A percentile compares a stretch with the other conserved stretches of the same genome.
Conservation (phyloP, 2,329 filamentous ascomycete species). For the Aspergillus sp. region DNA sequence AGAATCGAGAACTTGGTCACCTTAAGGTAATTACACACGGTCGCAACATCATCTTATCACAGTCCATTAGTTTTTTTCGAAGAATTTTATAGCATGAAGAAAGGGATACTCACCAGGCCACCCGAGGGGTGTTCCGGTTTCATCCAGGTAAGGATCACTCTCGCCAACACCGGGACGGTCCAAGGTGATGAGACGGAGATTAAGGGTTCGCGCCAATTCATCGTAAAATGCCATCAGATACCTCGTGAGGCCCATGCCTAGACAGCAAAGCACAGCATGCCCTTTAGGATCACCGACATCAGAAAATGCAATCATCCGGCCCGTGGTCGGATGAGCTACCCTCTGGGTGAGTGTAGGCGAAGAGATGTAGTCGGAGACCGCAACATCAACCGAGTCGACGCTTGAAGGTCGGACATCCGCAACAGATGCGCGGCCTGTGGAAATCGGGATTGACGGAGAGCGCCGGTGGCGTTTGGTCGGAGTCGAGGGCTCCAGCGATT, state of each 20-base stretch:
- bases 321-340: conserved; percentile 75
- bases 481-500: conserved; percentile 22
- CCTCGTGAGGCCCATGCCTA: conserved; percentile 93
- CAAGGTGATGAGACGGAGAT: conserved; percentile 81
- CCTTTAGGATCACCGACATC: conserved; percentile 91
- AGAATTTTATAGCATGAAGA: neutral
- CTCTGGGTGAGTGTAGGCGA: conserved; percentile 80
- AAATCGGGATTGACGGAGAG: conserved; percentile 30
- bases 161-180: conserved; percentile 91
- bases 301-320: conserved; percentile 85
- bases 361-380: conserved; percentile 75
- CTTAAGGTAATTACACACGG: conserved; percentile 83
- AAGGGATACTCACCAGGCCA: conserved; percentile 68
- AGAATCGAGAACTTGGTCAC: conserved; percentile 95
- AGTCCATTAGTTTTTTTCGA: conserved; percentile 5
- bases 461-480: conserved; percentile 28
- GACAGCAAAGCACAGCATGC: conserved; percentile 88
- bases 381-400: conserved; percentile 78
- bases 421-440: conserved; percentile 37
- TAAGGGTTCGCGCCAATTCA: conserved; percentile 80
- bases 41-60: conserved; percentile 65
- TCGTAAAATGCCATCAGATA: conserved; percentile 98
- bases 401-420: conserved; percentile 67
- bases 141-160: conserved; percentile 75
- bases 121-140: conserved; percentile 74